Conservation (phyloP, 1,284 basidiomycete species). For the Salmacisia buchloeana region DNA sequence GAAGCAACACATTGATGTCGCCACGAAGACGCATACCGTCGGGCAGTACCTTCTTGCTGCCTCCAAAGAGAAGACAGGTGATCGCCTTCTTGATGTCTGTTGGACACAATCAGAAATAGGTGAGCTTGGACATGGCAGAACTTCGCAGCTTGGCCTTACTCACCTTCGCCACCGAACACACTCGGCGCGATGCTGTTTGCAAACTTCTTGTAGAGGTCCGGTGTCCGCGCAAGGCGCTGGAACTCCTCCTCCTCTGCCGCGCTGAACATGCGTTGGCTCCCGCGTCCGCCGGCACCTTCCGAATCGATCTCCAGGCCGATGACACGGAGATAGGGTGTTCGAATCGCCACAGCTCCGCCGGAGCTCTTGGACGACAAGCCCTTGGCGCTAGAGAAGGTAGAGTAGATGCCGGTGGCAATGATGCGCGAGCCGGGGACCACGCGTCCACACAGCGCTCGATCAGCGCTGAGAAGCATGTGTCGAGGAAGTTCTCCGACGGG, state of each 20-base stretch:
- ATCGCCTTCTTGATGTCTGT: conserved; percentile 97
- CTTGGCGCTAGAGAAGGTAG: conserved; percentile 83
- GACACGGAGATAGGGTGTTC: conserved; percentile 89
- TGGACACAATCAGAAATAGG: neutral
- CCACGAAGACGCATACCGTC: conserved; percentile 96
- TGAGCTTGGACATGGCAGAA: neutral
- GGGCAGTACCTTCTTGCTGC: conserved; percentile 94
- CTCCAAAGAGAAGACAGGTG: conserved; percentile 87
- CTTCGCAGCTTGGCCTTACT: neutral
- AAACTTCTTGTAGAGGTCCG: conserved; percentile 89
- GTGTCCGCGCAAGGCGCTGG: conserved; percentile 80
- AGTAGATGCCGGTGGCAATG: conserved; percentile 92
- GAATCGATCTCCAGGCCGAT: conserved; percentile 84
- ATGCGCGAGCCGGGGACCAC: conserved; percentile 84
- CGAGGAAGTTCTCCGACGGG: conserved; percentile 95
- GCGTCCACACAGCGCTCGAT: conserved; percentile 54
- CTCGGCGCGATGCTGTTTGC: conserved; percentile 89
- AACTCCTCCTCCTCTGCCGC: conserved; percentile 96
- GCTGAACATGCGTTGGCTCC: conserved; percentile 68
- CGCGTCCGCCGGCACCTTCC: conserved; percentile 57
- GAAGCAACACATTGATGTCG: conserved; percentile 92
- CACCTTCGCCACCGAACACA: conserved; percentile 89
- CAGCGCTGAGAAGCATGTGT: conserved; percentile 87
- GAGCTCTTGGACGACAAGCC: conserved; percentile 48
- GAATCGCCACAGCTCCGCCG: conserved; percentile 63